Evolutionary conservation across 73 alveolate genomes (phyloP), one percentile per base, ranked within the genome.

Genomic region (Stentor roeselii): DNA sequence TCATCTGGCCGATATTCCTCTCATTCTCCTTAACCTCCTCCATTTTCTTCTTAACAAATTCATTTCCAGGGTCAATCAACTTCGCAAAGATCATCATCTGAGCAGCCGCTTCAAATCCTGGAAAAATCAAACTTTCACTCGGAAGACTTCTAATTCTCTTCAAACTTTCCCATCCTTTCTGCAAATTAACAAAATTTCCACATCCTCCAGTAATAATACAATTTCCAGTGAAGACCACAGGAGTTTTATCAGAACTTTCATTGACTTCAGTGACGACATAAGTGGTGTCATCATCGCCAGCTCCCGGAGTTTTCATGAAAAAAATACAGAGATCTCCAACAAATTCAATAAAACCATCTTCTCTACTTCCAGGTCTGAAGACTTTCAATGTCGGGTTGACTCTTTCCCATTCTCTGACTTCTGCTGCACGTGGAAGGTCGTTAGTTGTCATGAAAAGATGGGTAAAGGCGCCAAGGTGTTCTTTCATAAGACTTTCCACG

Each of bases 251-350:
- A 50, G 91, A 78, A 0, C 77, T 82, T 39, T 75, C 90, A 4
- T 91, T 88, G 21, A 88, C 96, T 78, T 91, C 92, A 39, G 96
- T 91, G 0, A 91, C 90, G 3, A 91, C 86, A 61, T 40, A 91
- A 42, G 89, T 58, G 3, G 85, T 93, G 39, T 84, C 86, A 36
- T 82, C 88, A 1, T 74, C 76, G 3, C 90, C 86, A 42, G 88
- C 94, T 3, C 96, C 96, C n/a, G 96, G 94, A 4, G 92, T 90
- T n/a, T 86, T 84, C 85, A 91, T 60, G 31, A 92, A 88, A 75
- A 88, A 86, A 14, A 91, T 60, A 78, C 93, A 84, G 0, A 89
- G 59, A 41, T 88, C 94, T 35, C 96, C 96, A 32, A 91, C 82
- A 3, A 31, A 58, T 6, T 77, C 87, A 0, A 76, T 87, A 4